Conservation (phyloP, 2,329 filamentous ascomycete genomes). For the Madurella fahalii region DNA sequence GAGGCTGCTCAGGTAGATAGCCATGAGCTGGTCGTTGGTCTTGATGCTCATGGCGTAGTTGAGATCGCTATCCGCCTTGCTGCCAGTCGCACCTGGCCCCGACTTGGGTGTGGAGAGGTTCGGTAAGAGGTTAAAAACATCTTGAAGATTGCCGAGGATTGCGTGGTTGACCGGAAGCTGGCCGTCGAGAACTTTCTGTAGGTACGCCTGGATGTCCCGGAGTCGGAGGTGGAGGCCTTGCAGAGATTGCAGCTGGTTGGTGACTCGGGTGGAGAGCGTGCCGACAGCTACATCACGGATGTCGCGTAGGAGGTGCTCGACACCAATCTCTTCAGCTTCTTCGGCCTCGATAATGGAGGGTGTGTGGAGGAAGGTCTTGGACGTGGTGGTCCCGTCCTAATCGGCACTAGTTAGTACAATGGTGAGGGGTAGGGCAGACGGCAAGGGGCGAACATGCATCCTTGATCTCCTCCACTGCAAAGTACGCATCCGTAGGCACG, state of each 20-base stretch:
- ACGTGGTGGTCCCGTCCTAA: slow-evolving; percentile 93
- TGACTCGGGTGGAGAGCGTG: slow-evolving; percentile 93
- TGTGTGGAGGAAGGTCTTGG: slow-evolving; percentile 97
- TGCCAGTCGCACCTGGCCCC: slow-evolving; percentile 53
- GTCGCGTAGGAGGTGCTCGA: slow-evolving; percentile 94
- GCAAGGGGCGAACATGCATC: slow-evolving; percentile 60
- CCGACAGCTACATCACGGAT: slow-evolving; percentile 97
- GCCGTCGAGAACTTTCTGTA: slow-evolving; percentile 91
- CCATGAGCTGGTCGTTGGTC: slow-evolving; percentile 98
- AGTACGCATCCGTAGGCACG: slow-evolving; percentile 97
- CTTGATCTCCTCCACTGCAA: slow-evolving; percentile 99
- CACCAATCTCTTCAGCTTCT: slow-evolving; percentile 97
- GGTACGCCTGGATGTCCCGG: slow-evolving; percentile 90
- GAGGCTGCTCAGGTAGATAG: slow-evolving; percentile 93
- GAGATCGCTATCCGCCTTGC: slow-evolving; percentile 71
- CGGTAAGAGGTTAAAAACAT: slow-evolving; percentile 96
- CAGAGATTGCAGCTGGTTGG: slow-evolving; percentile 93
- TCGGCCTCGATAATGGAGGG: slow-evolving; percentile 98
- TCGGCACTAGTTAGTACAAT: slow-evolving; percentile 10
- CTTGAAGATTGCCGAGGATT: slow-evolving; percentile 96
- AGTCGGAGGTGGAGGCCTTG: slow-evolving; percentile 93
- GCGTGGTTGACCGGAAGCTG: slow-evolving; percentile 95
- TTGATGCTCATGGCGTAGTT: slow-evolving; percentile 98
- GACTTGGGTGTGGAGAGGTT: slow-evolving; percentile 82
- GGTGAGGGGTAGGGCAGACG: background rate